Evolutionary conservation across 108 stramenopile genomes (phyloP), one percentile per base, ranked within the genome.

Genomic region (Nitzschia sp.): DNA sequence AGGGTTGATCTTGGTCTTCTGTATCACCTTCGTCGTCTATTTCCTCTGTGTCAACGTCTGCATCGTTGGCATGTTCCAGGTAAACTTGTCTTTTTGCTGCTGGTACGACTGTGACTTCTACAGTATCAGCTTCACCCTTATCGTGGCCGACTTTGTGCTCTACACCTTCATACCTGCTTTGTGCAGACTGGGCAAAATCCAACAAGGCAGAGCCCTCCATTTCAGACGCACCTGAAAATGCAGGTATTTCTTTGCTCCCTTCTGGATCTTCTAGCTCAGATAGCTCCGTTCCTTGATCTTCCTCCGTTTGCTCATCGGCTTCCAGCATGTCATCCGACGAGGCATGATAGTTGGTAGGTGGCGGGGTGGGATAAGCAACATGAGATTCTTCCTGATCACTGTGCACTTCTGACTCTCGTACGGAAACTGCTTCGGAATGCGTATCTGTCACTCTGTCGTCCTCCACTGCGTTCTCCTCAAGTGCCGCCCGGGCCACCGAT

Each of bases 241-340:
- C 11, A n/a, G 15, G 19, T 42, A 15, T 19, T 10, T 62, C 60
- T 46, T 51, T 29, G 0, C 65, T 56, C 48, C 65, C 70, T 59
- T 77, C 76, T n/a, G 71, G 63, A 48, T 70, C 70, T 65, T 77
- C 76, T n/a, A 77, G 63, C 38, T 77, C 76, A 10, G 76, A 77
- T 5, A 57, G 71, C 41, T 77, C 76, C 1, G 69, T 65, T 7
- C 63, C 70, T 54, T 55, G 42, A 61, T 77, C 76, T 55, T 77
- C 76, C 41, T 76, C 75, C n/a, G 75, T 76, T 52, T 71, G 76
- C 48, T 77, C 76, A 41, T 77, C 76, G n/a, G 69, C 76, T 21
- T 53, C 63, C 38, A 71, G 70, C 76, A 77, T 77, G 40, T 77
- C 76, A 61, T 71, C 75, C 14, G 75, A 76, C 10, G 75, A 62